phyloP scores from a whole-genome alignment of 2,329 filamentous ascomycete species.

The Trichoderma guizhouense region DNA sequence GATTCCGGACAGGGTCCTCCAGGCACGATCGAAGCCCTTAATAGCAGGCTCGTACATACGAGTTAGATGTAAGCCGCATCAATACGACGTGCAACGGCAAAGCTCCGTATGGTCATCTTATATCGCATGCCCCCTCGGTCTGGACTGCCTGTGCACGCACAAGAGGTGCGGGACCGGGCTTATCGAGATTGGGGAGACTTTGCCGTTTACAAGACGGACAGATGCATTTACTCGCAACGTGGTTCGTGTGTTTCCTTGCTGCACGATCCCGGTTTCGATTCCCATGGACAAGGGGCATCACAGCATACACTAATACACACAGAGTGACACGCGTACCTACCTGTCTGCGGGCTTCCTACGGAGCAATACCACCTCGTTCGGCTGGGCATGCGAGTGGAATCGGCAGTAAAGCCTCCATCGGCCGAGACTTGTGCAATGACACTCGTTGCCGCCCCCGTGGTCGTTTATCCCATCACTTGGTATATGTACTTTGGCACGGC shows the following conservation, averaged over 20 bases:
- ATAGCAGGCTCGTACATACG: not conserved
- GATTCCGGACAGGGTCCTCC: not conserved
- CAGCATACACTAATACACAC: not conserved
- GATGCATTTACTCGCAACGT: not conserved
- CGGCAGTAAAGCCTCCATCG: not conserved
- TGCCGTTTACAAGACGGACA: not conserved
- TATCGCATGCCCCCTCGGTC: not conserved
- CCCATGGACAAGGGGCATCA: not conserved
- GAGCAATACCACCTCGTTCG: not conserved
- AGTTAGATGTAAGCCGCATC: not conserved
- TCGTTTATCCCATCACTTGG: not conserved
- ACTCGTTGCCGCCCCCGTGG: not conserved
- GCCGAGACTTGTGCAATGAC: constrained; percentile 1
- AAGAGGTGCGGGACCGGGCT: not conserved
- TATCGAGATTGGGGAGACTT: not conserved
- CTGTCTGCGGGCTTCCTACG: not conserved
- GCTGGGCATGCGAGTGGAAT: not conserved
- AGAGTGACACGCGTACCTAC: not conserved
- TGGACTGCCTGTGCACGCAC: not conserved
- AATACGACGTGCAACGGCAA: not conserved
- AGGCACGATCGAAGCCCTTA: not conserved
- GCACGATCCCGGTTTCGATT: constrained; percentile 11
- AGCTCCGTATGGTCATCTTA: not conserved
- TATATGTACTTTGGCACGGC: not conserved
- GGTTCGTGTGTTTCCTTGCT: not conserved